Evolutionary conservation across 345 rosid species (phyloP).

Genomic region (Arabidopsis thaliana): TAIR10.1 NC_003076.8:25074501-25075000

Average conservation of each 20-base stretch:
- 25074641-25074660: slow-evolving; percentile 18
- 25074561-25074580: not conserved
- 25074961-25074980: slow-evolving; percentile 26
- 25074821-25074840: slow-evolving; percentile 22
- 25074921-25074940: slow-evolving; percentile 43
- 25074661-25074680: not conserved
- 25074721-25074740: slow-evolving; percentile 24
- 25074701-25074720: not conserved
- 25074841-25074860: slow-evolving; percentile 1
- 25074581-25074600: not conserved
- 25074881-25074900: slow-evolving; percentile 18
- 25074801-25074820: slow-evolving; percentile 38
- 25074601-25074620: slow-evolving; percentile 10
- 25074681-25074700: not conserved
- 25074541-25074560: slow-evolving; percentile 18
- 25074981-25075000: slow-evolving; percentile 23
- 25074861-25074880: slow-evolving; percentile 32
- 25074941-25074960: slow-evolving; percentile 30
- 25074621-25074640: slow-evolving; percentile 11
- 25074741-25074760: not conserved
- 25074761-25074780: not conserved
- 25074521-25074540: not conserved
- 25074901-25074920: slow-evolving; percentile 32
- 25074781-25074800: slow-evolving; percentile 11
- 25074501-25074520: slow-evolving; percentile 36